Evolutionary conservation across 2,329 filamentous ascomycete genomes (phyloP).

Genomic region (Akanthomyces muscarius): DNA sequence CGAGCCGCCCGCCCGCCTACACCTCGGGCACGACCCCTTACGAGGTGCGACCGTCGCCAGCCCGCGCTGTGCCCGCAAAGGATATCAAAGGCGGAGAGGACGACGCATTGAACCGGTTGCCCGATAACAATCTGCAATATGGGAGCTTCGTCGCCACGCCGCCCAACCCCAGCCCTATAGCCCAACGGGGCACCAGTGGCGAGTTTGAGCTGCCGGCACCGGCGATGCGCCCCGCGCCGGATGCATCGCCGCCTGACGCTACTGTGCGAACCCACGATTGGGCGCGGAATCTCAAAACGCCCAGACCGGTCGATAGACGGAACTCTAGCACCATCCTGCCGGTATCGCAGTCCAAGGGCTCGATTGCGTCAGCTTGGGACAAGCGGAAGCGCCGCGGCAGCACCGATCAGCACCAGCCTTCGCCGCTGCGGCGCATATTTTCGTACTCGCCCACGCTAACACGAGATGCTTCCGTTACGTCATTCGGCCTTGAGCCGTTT

Average conservation of each 20-base stretch:
- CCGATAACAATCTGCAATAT: constrained; percentile 42
- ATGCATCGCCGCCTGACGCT: neutral
- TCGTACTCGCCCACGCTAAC: constrained; percentile 27
- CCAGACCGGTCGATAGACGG: neutral
- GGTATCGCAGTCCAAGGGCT: neutral
- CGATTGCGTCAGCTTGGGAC: neutral
- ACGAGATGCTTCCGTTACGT: constrained; percentile 30
- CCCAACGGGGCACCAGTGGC: constrained; percentile 22
- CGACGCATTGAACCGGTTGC: constrained; percentile 36
- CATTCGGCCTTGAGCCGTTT: constrained; percentile 38
- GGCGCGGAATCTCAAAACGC: neutral
- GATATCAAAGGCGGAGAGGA: constrained; percentile 29
- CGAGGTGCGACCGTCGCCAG: constrained; percentile 1
- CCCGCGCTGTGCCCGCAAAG: neutral
- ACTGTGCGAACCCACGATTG: constrained; percentile 7
- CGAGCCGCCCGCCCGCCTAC: constrained; percentile 9
- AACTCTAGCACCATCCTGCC: constrained; percentile 11
- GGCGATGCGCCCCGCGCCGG: constrained; percentile 36
- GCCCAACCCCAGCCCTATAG: constrained; percentile 27
- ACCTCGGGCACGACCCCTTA: neutral
- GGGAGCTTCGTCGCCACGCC: constrained; percentile 50
- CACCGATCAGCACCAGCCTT: constrained; percentile 28
- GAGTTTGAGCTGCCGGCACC: constrained; percentile 53
- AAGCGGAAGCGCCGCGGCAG: constrained; percentile 2
- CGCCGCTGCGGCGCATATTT: constrained; percentile 33